phyloP scores from a whole-genome alignment of 176 grass and related monocot genomes.

The Hsuehochloa calcarea region DNA sequence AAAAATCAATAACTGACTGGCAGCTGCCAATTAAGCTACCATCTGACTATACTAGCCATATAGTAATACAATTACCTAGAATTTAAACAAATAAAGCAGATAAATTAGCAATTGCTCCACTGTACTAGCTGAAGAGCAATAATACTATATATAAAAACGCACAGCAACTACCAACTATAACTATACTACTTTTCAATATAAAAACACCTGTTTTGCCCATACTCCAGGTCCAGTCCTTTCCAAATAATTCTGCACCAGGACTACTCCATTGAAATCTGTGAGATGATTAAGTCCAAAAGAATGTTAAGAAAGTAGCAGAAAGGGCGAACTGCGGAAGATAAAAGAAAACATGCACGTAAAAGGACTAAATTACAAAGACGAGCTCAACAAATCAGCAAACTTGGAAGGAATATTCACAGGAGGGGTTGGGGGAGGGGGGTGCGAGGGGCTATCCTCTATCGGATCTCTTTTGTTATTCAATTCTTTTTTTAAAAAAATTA shows the following conservation, averaged over 20 bases:
- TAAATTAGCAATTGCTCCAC: background rate
- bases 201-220: constrained; percentile 83
- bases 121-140: constrained; percentile 10
- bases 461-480: too few species aligned
- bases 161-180: background rate
- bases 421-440: background rate
- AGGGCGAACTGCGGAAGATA: background rate
- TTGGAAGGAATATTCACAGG: background rate
- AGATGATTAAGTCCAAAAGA: constrained; percentile 20
- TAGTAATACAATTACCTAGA: background rate
- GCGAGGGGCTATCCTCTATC: background rate
- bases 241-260: constrained; percentile 96
- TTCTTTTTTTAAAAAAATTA: too few species aligned
- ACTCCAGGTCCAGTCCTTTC: constrained; percentile 81
- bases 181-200: background rate
- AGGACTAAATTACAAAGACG: background rate
- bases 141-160: background rate
- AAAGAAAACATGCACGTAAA: background rate
- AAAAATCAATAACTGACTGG: background rate
- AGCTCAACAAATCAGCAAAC: background rate
- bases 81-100: background rate
- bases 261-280: constrained; percentile 97
- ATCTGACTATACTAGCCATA: constrained; percentile 11
- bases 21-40: background rate
- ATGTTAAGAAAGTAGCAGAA: constrained; percentile 8